A percentile compares a stretch with the other conserved stretches of the same genome.
phyloP scores from a whole-genome alignment of 495 filamentous ascomycete species.

The Aeminium ludgeri region DNA sequence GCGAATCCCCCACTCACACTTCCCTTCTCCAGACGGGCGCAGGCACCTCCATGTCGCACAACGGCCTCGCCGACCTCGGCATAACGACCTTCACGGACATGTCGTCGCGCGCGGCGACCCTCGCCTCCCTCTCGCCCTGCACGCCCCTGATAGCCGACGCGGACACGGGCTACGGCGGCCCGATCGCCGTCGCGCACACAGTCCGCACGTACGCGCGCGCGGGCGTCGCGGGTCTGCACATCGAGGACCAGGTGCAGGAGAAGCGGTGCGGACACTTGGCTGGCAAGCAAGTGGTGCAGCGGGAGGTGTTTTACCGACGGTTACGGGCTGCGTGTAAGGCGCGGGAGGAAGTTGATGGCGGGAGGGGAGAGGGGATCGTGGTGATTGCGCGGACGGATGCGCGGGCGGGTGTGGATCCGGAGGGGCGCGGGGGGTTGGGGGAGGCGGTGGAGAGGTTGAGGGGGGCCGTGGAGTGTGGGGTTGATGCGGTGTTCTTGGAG shows the following conservation, averaged over 20 bases:
- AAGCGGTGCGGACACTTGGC: conserved; percentile 33
- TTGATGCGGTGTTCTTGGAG: conserved; percentile 51
- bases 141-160: conserved; percentile 53
- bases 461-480: conserved; percentile 38
- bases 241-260: conserved; percentile 52
- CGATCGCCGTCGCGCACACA: conserved; percentile 43
- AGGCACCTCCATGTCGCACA: conserved; percentile 44
- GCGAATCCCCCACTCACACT: conserved; percentile 3
- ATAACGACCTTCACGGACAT: conserved; percentile 48
- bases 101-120: conserved; percentile 46
- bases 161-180: conserved; percentile 31
- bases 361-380: conserved; percentile 31
- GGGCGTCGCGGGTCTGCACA: conserved; percentile 53
- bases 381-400: conserved; percentile 56
- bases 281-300: conserved; percentile 42
- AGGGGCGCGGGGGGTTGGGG: conserved; percentile 34
- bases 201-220: conserved; percentile 48
- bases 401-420: conserved; percentile 31
- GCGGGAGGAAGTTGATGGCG: conserved; percentile 31
- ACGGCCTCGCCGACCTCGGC: conserved; percentile 52
- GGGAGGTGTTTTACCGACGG: conserved; percentile 36
- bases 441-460: conserved; percentile 40
- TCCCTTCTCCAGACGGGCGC: conserved; percentile 40
- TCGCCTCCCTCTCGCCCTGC: conserved; percentile 41
- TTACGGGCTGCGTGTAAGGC: conserved; percentile 31